phyloP scores from a whole-genome alignment of 352 stramenopile genomes.

The Pythium brassicae region DNA sequence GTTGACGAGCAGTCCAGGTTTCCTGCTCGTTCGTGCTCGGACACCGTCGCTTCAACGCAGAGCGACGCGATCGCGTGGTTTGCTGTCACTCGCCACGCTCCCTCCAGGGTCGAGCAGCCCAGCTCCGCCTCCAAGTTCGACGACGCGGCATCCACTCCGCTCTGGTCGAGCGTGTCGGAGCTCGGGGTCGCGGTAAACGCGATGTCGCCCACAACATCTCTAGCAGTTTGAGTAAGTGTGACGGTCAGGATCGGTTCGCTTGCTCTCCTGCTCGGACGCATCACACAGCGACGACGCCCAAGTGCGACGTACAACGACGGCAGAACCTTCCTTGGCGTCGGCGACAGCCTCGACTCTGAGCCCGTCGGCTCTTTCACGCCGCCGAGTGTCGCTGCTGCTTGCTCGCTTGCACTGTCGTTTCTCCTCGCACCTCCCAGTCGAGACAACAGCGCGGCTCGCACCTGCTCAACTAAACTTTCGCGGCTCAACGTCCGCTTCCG shows the following conservation, averaged over 20 bases:
- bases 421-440: not conserved
- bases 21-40: slow-evolving; percentile 4
- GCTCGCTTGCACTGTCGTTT: slow-evolving; percentile 9
- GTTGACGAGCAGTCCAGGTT: not conserved
- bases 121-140: slow-evolving; percentile 5
- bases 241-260: not conserved
- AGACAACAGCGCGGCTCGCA: not conserved
- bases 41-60: slow-evolving; percentile 8
- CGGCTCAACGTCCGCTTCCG: slow-evolving; percentile 8
- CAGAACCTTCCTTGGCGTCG: slow-evolving; percentile 30
- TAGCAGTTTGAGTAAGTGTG: not conserved
- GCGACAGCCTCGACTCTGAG: slow-evolving; percentile 2
- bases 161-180: not conserved
- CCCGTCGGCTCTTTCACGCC: not conserved
- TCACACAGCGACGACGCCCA: not conserved
- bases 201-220: not conserved
- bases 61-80: slow-evolving; percentile 44
- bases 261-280: not conserved
- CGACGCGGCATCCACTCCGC: too few species aligned
- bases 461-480: not conserved
- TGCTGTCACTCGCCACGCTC: slow-evolving; percentile 48
- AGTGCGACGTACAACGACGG: slow-evolving; percentile 23
- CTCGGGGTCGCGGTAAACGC: not conserved
- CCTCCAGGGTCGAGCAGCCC: slow-evolving; percentile 19
- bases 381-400: not conserved